Evolutionary conservation across 2,329 filamentous ascomycete genomes (phyloP).

Genomic region (Clarireedia hainanense): DNA sequence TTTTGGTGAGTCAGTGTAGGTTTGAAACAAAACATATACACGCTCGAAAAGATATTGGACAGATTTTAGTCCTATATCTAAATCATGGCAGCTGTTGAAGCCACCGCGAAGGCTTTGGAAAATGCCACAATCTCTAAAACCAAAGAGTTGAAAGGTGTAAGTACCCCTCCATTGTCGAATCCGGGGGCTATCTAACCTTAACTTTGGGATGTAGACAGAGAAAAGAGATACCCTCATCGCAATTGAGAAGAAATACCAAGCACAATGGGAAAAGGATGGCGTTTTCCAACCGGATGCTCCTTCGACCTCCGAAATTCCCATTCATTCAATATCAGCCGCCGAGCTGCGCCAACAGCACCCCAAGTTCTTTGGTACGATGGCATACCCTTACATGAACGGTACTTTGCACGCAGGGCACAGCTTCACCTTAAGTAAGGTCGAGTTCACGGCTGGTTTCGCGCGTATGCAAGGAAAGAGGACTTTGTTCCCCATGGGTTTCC

Average conservation of each 20-base stretch:
- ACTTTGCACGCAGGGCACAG: constrained; percentile 84
- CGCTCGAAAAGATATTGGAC: constrained; percentile 7
- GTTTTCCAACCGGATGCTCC: constrained; percentile 87
- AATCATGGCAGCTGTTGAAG: constrained; percentile 37
- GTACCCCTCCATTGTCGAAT: constrained; percentile 24
- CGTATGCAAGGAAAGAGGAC: constrained; percentile 85
- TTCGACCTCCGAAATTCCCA: constrained; percentile 66
- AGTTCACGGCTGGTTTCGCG: constrained; percentile 81
- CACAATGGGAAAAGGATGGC: constrained; percentile 67
- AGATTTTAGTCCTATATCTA: constrained; percentile 5
- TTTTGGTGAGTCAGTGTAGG: constrained; percentile 14
- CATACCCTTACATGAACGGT: constrained; percentile 79
- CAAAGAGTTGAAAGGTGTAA: constrained; percentile 52
- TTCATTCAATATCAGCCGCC: constrained; percentile 62
- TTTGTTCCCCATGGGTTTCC: constrained; percentile 88
- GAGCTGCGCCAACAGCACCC: constrained; percentile 74
- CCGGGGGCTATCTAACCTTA: constrained; percentile 17
- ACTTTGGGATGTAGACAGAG: constrained; percentile 53
- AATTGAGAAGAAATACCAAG: constrained; percentile 87
- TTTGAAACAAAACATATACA: neutral
- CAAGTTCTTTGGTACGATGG: constrained; percentile 84
- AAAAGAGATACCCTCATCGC: constrained; percentile 77
- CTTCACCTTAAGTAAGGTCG: constrained; percentile 87
- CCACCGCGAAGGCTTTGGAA: constrained; percentile 39
- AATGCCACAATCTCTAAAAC: constrained; percentile 47